These are phyloP conservation scores for Arachnomyces sp. DNA, from an alignment of 2,329 filamentous ascomycete genomes.

Conservation along the genomic window DNA sequence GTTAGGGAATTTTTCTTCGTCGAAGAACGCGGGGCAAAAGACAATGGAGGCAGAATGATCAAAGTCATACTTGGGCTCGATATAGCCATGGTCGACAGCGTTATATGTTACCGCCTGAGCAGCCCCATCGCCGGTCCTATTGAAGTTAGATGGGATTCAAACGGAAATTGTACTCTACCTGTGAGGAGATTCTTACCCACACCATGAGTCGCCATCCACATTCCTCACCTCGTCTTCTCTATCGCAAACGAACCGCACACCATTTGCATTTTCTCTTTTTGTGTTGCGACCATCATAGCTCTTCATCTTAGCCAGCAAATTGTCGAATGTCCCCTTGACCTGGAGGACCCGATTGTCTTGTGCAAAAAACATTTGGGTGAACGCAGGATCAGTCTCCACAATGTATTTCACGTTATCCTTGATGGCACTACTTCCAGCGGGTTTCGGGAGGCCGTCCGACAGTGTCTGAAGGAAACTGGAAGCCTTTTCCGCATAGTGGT, in stretches of 20 bases:
- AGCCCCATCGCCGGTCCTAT: slow-evolving; percentile 3
- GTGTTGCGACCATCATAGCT: slow-evolving; percentile 2
- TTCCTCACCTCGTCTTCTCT: not conserved
- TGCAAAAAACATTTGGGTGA: slow-evolving; percentile 9
- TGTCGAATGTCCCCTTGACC: slow-evolving; percentile 5
- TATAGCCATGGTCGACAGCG: not conserved
- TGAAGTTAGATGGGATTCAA: not conserved
- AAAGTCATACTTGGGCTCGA: slow-evolving; percentile 5
- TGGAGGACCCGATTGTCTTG: slow-evolving; percentile 4
- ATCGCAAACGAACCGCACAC: slow-evolving; percentile 6
- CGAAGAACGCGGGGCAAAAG: slow-evolving; percentile 6
- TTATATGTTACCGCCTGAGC: slow-evolving; percentile 5
- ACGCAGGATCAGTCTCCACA: slow-evolving; percentile 4
- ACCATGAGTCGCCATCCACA: not conserved
- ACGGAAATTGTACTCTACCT: not conserved
- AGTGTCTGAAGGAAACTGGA: slow-evolving; percentile 2
- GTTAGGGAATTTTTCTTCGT: slow-evolving; percentile 5
- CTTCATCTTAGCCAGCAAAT: slow-evolving; percentile 1
- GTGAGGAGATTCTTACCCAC: slow-evolving; percentile 2
- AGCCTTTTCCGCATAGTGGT: not conserved
- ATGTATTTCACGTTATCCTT: slow-evolving; percentile 5
- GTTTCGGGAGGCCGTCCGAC: not conserved
- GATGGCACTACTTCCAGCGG: not conserved
- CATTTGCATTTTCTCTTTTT: not conserved
- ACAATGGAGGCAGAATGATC: slow-evolving; percentile 6